A percentile compares a stretch with the other conserved stretches of the same genome.
Conservation (phyloP, 768 basidiomycete species). For the Hebeloma cylindrosporum region DNA sequence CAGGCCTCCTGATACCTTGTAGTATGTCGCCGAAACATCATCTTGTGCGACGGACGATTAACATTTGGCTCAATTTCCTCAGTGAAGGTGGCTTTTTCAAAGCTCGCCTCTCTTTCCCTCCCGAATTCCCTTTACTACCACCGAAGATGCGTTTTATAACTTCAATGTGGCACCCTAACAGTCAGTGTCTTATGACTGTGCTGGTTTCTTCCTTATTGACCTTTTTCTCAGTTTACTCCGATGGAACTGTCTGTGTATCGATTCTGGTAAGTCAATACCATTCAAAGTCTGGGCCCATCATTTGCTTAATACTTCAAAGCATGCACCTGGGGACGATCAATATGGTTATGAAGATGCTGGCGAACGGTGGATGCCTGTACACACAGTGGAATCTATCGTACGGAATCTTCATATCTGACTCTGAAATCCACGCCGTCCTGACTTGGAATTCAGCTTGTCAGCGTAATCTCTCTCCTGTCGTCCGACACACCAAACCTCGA, state of each 20-base stretch:
- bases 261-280: constrained; percentile 64
- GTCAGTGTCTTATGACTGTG: constrained; percentile 43
- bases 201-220: constrained; percentile 5
- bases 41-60: neutral
- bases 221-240: constrained; percentile 74
- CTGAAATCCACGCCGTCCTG: constrained; percentile 10
- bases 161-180: constrained; percentile 97
- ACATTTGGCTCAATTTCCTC: constrained; percentile 18
- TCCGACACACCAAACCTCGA: constrained; percentile 89
- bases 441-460: constrained; percentile 91
- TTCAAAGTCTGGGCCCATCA: constrained; percentile 4
- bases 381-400: constrained; percentile 96
- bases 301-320: constrained; percentile 51
- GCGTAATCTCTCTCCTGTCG: constrained; percentile 93
- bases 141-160: constrained; percentile 97
- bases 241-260: constrained; percentile 94
- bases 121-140: constrained; percentile 86
- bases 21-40: constrained; percentile 50
- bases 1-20: constrained; percentile 91
- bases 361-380: constrained; percentile 97
- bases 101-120: constrained; percentile 85
- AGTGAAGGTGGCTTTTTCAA: constrained; percentile 98
- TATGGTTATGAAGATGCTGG: constrained; percentile 96
- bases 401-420: constrained; percentile 27
- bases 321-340: constrained; percentile 94